Evolutionary conservation across 805 yeast genomes (phyloP).

Genomic region (Teunomyces funiuensis): DNA sequence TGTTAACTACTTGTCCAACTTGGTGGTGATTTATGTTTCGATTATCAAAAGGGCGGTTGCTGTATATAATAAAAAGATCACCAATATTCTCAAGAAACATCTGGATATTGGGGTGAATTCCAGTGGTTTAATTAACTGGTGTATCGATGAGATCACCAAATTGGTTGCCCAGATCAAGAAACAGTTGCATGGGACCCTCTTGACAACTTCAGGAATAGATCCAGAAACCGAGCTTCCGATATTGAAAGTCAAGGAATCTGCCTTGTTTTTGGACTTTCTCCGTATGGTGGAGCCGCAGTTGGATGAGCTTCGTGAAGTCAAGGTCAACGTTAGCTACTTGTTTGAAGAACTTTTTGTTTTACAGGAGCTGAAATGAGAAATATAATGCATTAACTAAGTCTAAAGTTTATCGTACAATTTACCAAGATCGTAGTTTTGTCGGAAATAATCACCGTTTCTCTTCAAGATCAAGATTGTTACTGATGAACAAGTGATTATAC

Average conservation of each 20-base stretch:
- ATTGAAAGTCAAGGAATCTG: conserved; percentile 32
- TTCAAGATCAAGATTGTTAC: conserved; percentile 48
- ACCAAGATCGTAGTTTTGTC: conserved; percentile 61
- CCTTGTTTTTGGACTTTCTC: conserved; percentile 45
- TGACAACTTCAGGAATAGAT: conserved; percentile 37
- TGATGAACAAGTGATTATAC: conserved; percentile 49
- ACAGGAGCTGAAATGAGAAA: conserved; percentile 2
- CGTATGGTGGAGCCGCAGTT: conserved; percentile 58
- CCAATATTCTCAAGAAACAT: conserved; percentile 26
- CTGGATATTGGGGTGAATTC: conserved; percentile 34
- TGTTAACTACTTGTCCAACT: conserved; percentile 39
- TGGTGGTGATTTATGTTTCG: conserved; percentile 39
- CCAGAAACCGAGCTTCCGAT: conserved; percentile 25
- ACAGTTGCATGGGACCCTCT: conserved; percentile 63
- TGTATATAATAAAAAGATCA: conserved; percentile 44
- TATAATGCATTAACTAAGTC: conserved; percentile 1
- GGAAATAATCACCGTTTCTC: conserved; percentile 56
- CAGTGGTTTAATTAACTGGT: conserved; percentile 74
- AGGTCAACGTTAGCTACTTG: conserved; percentile 73
- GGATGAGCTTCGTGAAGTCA: conserved; percentile 57
- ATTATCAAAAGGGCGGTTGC: conserved; percentile 48
- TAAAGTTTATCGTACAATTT: conserved; percentile 52
- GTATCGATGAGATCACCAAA: conserved; percentile 58
- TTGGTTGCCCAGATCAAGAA: conserved; percentile 62
- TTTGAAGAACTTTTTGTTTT: conserved; percentile 42